phyloP scores from a whole-genome alignment of 371 early-diverging fungal genomes.

The Catenaria anguillulae region DNA sequence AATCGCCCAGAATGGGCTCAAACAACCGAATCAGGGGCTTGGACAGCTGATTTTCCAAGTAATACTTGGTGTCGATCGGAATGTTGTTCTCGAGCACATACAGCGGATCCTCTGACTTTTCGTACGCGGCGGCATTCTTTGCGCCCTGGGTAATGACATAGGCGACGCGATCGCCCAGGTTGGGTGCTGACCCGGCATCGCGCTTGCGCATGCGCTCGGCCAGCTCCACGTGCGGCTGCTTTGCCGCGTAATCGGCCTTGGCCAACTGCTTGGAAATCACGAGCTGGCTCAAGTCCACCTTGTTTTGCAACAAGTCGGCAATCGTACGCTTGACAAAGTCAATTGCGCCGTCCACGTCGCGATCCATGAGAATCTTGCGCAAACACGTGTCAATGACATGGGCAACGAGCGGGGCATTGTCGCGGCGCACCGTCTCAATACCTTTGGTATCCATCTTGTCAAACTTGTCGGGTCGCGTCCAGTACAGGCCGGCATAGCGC shows the following conservation, averaged over 20 bases:
- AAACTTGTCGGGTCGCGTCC: constrained; percentile 79
- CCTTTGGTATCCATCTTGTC: constrained; percentile 99
- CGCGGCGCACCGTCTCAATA: constrained; percentile 99
- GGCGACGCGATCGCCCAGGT: constrained; percentile 97
- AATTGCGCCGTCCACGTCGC: constrained; percentile 81
- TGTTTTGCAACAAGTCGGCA: constrained; percentile 85
- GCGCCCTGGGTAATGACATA: constrained; percentile 94
- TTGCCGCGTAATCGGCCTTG: constrained; percentile 91
- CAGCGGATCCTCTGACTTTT: constrained; percentile 98
- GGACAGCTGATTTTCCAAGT: constrained; percentile 95
- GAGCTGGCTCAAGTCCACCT: constrained; percentile 91
- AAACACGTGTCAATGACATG: constrained; percentile 90
- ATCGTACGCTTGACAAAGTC: constrained; percentile 75
- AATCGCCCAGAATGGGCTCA: constrained; percentile 94
- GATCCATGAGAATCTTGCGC: constrained; percentile 79
- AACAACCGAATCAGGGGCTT: constrained; percentile 96
- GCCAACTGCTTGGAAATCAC: constrained; percentile 97
- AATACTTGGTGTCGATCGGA: constrained; percentile 98
- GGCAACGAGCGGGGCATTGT: constrained; percentile 92
- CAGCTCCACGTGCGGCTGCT: constrained; percentile 95
- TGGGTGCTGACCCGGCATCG: constrained; percentile 93
- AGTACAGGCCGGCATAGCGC: constrained; percentile 98
- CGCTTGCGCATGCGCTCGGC: constrained; percentile 95
- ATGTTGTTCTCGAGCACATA: constrained; percentile 97
- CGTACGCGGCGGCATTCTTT: constrained; percentile 85